Evolutionary conservation across 2,329 filamentous ascomycete genomes (phyloP).

Genomic region (Sarocladium strictum): DNA sequence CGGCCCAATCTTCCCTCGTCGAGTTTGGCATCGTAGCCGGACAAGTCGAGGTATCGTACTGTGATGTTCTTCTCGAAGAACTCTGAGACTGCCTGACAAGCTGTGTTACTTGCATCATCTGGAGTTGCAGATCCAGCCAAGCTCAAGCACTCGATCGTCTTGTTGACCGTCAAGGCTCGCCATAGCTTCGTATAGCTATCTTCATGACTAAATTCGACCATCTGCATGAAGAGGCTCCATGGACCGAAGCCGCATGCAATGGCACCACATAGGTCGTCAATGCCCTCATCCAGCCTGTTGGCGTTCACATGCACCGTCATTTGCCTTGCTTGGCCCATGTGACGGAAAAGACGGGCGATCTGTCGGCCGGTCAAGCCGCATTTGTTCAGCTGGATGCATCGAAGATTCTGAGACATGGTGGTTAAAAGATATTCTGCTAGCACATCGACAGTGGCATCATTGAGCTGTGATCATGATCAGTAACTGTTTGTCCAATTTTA

Average conservation of each 20-base stretch:
- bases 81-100: slow-evolving; percentile 40
- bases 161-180: slow-evolving; percentile 42
- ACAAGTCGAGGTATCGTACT: slow-evolving; percentile 49
- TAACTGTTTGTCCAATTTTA: background rate
- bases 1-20: slow-evolving; percentile 51
- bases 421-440: slow-evolving; percentile 40
- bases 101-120: slow-evolving; percentile 37
- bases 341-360: slow-evolving; percentile 43
- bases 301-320: slow-evolving; percentile 44
- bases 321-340: slow-evolving; percentile 41
- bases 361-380: slow-evolving; percentile 46
- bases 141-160: slow-evolving; percentile 44
- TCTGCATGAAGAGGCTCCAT: slow-evolving; percentile 45
- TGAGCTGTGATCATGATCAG: slow-evolving; percentile 29
- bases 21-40: slow-evolving; percentile 50
- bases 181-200: slow-evolving; percentile 45
- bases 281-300: slow-evolving; percentile 47
- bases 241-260: slow-evolving; percentile 42
- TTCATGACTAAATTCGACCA: slow-evolving; percentile 51
- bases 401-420: slow-evolving; percentile 33
- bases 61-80: slow-evolving; percentile 47
- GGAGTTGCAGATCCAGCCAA: slow-evolving; percentile 49
- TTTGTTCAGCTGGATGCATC: slow-evolving; percentile 41
- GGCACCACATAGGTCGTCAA: slow-evolving; percentile 43
- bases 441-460: slow-evolving; percentile 40